Base-by-base conservation (phyloP, 1,284 basidiomycete species). In the Apiotrichum gracile region DNA sequence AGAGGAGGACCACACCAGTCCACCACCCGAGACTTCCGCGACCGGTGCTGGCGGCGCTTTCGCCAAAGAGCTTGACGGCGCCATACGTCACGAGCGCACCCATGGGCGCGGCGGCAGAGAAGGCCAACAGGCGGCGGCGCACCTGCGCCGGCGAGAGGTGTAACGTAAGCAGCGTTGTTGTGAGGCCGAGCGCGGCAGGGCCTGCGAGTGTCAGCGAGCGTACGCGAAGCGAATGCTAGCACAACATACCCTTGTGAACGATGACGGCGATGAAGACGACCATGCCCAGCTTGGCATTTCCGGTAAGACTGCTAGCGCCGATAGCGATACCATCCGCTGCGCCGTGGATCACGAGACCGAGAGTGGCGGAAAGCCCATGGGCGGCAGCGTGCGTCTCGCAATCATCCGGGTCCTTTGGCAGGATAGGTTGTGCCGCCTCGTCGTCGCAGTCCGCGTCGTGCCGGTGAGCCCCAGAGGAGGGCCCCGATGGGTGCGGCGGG, bases 311-410 rank as follows among this genome's bases (percentile, higher is more conserved):
- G 40, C 77, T 77, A 4, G 90, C 87, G 26, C 91, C 92, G 43
- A 97, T 76, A 1, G 90, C 90, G 52, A 94, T 83, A 2, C 92
- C 92, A 72, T 97, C 92, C 0, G 91, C 87, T 29, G 91, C 78
- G 3, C 85, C 88, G 68, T 96, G 92, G 35, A 91, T 82, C 34
- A 89, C 80, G 41, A 96, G 77, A 0, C 91, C 92, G 6, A 94
- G 72, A 0, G 90, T 90, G 35, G 92, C 79, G 41, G 88, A 83
- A 55, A 87, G 80, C 4, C 72, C 74, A 16, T 64, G 55, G 3
- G 63, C 52, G 2, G 58, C 56, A n/a, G 58, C 58, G 21, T 46
- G 39, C 25, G 50, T 49, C 22, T 34, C 49, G 31, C 47, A 56
- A 10, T 49, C 41, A 8, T 38, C 38, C n/a, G 31, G 10, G 16